These are phyloP conservation scores for Cyclotella cryptica DNA, from an alignment of 108 stramenopile genomes.

Conservation along the genomic window DNA sequence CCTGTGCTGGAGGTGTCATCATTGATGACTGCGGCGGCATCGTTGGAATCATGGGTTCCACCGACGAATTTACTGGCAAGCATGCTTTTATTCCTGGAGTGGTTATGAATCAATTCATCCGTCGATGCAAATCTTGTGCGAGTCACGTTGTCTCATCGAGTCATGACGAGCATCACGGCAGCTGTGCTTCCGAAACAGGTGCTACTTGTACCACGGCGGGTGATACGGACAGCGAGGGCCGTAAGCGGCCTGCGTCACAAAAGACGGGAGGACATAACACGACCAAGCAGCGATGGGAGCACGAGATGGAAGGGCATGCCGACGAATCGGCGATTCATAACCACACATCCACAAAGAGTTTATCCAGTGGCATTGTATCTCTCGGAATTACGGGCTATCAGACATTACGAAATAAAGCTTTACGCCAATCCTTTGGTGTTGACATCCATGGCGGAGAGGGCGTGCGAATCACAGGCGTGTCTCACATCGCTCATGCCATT, in stretches of 20 bases:
- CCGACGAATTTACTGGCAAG: conserved; percentile 44
- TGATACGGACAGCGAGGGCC: neutral
- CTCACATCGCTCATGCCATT: conserved; percentile 10
- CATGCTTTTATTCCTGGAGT: conserved; percentile 51
- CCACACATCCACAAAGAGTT: neutral
- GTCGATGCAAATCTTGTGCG: neutral
- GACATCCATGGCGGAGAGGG: conserved; percentile 16
- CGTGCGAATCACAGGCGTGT: conserved; percentile 34
- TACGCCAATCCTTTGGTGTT: conserved; percentile 26
- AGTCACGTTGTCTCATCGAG: neutral
- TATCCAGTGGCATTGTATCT: conserved; percentile 11
- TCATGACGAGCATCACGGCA: neutral
- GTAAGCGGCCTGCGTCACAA: neutral
- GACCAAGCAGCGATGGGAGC: neutral
- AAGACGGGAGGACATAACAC: neutral
- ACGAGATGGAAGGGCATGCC: neutral
- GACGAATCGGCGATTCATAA: neutral
- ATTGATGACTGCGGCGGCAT: conserved; percentile 49
- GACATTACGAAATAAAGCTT: conserved; percentile 32
- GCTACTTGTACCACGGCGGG: neutral
- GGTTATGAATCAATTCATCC: conserved; percentile 51
- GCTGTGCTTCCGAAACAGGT: neutral
- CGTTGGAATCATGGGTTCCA: conserved; percentile 61
- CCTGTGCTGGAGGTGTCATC: conserved; percentile 56
- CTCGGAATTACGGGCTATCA: conserved; percentile 38